Percentiles rank a stretch among this genome's conserved stretches.
These are phyloP conservation scores for Selenicereus undatus DNA, from an alignment of 148 eudicot genomes.

Conservation along the genomic window DNA sequence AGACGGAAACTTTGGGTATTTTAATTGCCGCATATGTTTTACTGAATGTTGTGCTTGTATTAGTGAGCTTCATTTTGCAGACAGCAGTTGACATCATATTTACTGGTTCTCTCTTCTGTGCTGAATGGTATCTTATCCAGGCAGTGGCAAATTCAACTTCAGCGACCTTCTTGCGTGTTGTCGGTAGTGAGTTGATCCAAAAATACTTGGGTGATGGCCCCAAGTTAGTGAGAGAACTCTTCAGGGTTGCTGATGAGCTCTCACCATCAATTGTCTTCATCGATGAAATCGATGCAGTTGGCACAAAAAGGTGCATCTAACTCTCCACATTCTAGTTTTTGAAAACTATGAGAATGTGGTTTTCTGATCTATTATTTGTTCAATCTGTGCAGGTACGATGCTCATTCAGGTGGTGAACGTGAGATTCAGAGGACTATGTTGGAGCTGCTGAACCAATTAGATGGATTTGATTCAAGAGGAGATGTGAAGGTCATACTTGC, in stretches of 20 bases:
- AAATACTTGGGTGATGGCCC: slow-evolving; percentile 41
- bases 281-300: slow-evolving; percentile 83
- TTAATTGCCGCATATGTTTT: no score
- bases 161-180: slow-evolving; percentile 40
- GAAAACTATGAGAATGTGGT: neutral
- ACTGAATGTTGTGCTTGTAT: neutral
- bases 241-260: slow-evolving; percentile 30
- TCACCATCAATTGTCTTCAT: slow-evolving; percentile 64
- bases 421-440: slow-evolving; percentile 85
- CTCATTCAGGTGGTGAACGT: slow-evolving; percentile 79
- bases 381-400: slow-evolving; percentile 51
- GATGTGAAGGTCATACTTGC: slow-evolving; percentile 85
- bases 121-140: slow-evolving; percentile 9
- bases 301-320: slow-evolving; percentile 62
- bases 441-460: slow-evolving; percentile 71
- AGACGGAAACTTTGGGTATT: no score
- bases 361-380: slow-evolving; percentile 1
- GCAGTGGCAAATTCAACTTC: slow-evolving; percentile 43
- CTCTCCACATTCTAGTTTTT: neutral
- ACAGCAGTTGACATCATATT: neutral
- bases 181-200: slow-evolving; percentile 40
- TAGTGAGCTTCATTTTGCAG: neutral
- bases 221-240: slow-evolving; percentile 30
- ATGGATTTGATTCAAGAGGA: slow-evolving; percentile 82
- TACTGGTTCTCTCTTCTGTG: neutral